phyloP scores from a whole-genome alignment of 169 alveolate species.

The Plasmodium blacklocki region DNA sequence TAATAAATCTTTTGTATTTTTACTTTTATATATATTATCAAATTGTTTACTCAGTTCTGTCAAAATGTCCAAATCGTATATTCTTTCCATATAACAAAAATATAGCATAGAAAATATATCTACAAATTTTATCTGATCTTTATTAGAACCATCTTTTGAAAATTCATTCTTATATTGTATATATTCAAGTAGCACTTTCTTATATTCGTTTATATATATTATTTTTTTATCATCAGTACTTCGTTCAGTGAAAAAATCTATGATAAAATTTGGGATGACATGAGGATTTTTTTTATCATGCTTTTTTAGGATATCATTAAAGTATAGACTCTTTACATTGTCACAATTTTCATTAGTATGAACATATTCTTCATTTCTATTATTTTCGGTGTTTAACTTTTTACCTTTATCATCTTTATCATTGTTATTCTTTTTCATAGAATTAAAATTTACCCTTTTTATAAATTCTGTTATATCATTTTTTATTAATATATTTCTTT shows the following conservation, averaged over 20 bases:
- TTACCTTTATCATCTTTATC: background rate
- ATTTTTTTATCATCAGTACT: conserved; percentile 3
- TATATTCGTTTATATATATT: conserved; percentile 23
- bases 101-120: conserved; percentile 48
- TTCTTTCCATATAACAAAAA: conserved; percentile 58
- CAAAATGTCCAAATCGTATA: conserved; percentile 47
- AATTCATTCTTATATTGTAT: background rate
- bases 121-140: conserved; percentile 8
- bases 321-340: background rate
- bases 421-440: background rate
- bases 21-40: conserved; percentile 13
- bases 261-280: conserved; percentile 21
- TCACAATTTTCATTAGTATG: background rate
- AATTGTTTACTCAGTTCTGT: conserved; percentile 25
- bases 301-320: background rate
- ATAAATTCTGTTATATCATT: background rate
- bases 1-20: conserved; percentile 1
- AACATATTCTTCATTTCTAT: background rate
- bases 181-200: conserved; percentile 3
- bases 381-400: background rate
- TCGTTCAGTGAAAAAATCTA: conserved; percentile 7
- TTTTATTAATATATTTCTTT: conserved; percentile 10
- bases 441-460: background rate
- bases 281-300: conserved; percentile 2
- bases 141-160: background rate